Percentiles rank a stretch among this genome's conserved stretches.
Evolutionary conservation across 2,329 filamentous ascomycete species (phyloP).

Genomic region (Xylariaceae sp.): DNA sequence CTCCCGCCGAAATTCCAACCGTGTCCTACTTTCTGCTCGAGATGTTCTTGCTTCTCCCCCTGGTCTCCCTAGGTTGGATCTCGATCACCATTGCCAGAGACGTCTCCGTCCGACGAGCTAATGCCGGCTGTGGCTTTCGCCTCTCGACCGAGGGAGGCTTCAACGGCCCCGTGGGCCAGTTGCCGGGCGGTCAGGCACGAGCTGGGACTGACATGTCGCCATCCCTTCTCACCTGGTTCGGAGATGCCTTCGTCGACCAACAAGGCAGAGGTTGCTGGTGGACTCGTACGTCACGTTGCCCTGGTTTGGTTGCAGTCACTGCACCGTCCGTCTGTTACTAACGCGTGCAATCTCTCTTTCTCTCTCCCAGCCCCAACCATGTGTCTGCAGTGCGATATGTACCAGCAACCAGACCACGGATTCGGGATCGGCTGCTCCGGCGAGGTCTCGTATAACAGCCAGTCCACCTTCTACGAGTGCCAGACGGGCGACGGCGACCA

Average conservation of each 20-base stretch:
- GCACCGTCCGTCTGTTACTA: neutral
- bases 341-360: too few species aligned
- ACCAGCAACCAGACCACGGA: conserved; percentile 53
- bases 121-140: conserved; percentile 56
- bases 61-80: conserved; percentile 20
- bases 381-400: conserved; percentile 62
- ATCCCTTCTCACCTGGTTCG: conserved; percentile 57
- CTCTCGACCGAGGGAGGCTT: conserved; percentile 52
- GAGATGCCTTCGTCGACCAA: conserved; percentile 57
- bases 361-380: conserved; percentile 51
- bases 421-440: conserved; percentile 60
- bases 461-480: conserved; percentile 61
- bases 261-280: conserved; percentile 64
- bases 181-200: conserved; percentile 64
- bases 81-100: conserved; percentile 28
- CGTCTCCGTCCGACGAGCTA: conserved; percentile 43
- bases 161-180: conserved; percentile 60
- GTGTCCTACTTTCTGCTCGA: conserved; percentile 18
- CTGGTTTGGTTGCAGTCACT: neutral
- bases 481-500: conserved; percentile 56
- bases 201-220: conserved; percentile 52
- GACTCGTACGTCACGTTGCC: conserved; percentile 48
- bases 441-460: conserved; percentile 53
- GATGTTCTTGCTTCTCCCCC: conserved; percentile 27
- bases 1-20: neutral